Evolutionary conservation across 176 grass and related monocot genomes (phyloP), one percentile per base, ranked within the genome.

Genomic region (Neostapfia colusana): DNA sequence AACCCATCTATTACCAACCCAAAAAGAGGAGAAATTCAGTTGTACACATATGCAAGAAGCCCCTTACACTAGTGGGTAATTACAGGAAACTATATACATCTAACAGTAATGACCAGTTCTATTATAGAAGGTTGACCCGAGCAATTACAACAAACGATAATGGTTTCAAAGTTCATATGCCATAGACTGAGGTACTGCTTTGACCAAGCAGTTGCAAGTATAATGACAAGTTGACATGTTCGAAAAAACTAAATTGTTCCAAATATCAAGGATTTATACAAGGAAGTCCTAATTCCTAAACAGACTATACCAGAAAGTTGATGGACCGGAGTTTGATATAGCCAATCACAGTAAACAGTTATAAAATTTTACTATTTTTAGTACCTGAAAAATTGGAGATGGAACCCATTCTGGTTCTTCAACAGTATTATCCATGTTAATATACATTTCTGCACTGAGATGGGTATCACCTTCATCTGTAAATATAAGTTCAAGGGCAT

Each of bases 401-500:
- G 94, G 94, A 26, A 69, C 83, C 94, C 94, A 97, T 1, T 93
- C 91, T 69, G 63, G 94, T 70, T 97, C 93, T 82, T 79, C 85
- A n/a, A 86, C 66, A 43, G 59, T 85, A 64, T 79, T 87, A 85
- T 97, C 90, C 90, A 93, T 88, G 63, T 49, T 89, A 65, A 97
- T 89, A 80, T 93, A 93, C 88, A 97, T 93, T 79, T 97, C 88
- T 81, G 91, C 88, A 13, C 94, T 85, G 20, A 97, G 84, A 89
- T 93, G 67, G 38, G 86, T 89, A 39, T 93, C 90, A 10, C 94
- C 88, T 65, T 93, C 94, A 20, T 97, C 94, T 60, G 94, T 97
- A 69, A 97, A 97, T 85, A 97, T 97, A 77, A 93, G 94, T 69
- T 97, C 91, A 58, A 97, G 94, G 73, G 94, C 94, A 85, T 93